These are phyloP conservation scores for Aegilops umbellulata DNA, from an alignment of 176 grass and related monocot genomes.

Conservation along the genomic window DNA sequence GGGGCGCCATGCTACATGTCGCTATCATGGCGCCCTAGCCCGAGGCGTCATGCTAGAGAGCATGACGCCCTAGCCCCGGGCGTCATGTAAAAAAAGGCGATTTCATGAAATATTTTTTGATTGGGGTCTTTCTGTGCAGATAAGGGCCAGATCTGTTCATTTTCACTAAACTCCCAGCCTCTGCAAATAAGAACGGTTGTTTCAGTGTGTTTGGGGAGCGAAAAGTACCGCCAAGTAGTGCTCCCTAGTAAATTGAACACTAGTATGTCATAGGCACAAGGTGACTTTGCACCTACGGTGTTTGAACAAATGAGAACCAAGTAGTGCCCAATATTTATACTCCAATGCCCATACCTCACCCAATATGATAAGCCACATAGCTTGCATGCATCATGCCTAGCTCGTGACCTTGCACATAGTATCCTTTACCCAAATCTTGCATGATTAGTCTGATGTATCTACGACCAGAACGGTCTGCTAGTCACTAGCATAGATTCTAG, in stretches of 20 bases:
- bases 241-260: not conserved
- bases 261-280: not conserved
- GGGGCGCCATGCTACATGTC: no score
- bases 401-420: constrained; percentile 29
- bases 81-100: no score
- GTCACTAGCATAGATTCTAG: not conserved
- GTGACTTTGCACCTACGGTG: not conserved
- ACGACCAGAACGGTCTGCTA: not conserved
- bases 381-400: not conserved
- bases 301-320: not conserved
- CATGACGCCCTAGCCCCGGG: no score
- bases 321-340: not conserved
- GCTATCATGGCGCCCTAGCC: no score
- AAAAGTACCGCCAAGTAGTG: not conserved
- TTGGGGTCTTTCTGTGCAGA: no score
- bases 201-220: not conserved
- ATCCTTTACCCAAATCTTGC: not conserved
- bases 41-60: no score
- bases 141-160: no score
- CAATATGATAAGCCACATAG: constrained; percentile 12
- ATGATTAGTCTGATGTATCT: constrained; percentile 15
- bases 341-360: not conserved
- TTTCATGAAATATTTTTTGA: no score
- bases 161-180: no score
- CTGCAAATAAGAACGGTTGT: not conserved